Conservation (phyloP, 768 basidiomycete genomes). For the Russula brevipes region DNA sequence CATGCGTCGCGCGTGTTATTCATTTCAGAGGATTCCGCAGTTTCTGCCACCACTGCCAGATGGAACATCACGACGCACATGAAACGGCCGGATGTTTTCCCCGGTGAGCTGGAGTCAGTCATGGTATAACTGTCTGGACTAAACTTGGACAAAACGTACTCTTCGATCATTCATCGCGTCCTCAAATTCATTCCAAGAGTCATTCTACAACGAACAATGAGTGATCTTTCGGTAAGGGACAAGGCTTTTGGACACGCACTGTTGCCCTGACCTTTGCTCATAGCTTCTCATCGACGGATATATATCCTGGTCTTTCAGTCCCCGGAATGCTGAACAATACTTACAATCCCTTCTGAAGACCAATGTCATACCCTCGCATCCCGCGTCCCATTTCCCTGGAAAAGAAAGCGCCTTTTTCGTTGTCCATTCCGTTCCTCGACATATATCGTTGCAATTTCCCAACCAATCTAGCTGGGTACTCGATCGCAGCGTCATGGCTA, state of each 20-base stretch:
- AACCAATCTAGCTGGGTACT: background rate
- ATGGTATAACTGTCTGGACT: too few species aligned
- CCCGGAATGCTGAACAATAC: background rate
- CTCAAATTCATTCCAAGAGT: background rate
- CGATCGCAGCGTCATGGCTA: background rate
- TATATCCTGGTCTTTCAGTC: background rate
- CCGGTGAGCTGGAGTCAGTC: too few species aligned
- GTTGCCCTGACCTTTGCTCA: background rate
- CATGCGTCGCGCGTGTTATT: too few species aligned
- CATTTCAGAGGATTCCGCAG: too few species aligned
- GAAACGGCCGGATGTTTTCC: too few species aligned
- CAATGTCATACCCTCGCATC: background rate
- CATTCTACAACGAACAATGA: background rate
- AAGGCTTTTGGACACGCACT: too few species aligned
- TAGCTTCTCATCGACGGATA: conserved; percentile 17
- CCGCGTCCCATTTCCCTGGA: background rate
- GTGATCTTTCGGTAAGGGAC: background rate
- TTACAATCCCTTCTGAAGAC: background rate
- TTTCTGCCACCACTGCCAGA: too few species aligned
- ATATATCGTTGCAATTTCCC: background rate
- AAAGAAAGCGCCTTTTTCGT: background rate
- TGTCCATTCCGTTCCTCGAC: background rate
- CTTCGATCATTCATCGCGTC: background rate
- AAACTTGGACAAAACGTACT: background rate
- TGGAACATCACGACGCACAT: too few species aligned